phyloP scores from a whole-genome alignment of 495 filamentous ascomycete genomes.

The Aspergillus affinis region DNA sequence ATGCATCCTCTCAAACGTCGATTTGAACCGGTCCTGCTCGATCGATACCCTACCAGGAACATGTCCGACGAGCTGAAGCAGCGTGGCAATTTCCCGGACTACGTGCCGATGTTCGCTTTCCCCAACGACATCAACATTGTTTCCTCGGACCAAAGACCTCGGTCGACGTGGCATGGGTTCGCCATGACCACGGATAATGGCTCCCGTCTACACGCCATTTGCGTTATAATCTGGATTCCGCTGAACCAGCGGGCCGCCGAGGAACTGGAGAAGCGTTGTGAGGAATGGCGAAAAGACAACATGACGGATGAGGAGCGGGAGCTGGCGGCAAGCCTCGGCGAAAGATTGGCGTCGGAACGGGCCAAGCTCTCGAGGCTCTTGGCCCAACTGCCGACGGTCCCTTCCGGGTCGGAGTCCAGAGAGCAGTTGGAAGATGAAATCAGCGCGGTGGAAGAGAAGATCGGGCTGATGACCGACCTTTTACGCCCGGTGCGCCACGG shows the following conservation, averaged over 20 bases:
- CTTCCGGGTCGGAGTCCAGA: slow-evolving; percentile 75
- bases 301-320: slow-evolving; percentile 97
- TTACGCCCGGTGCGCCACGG: slow-evolving; percentile 89
- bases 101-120: slow-evolving; percentile 98
- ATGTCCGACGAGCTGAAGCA: slow-evolving; percentile 78
- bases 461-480: slow-evolving; percentile 92
- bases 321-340: slow-evolving; percentile 87
- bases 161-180: slow-evolving; percentile 97
- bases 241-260: slow-evolving; percentile 78
- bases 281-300: slow-evolving; percentile 89
- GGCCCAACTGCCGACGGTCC: slow-evolving; percentile 73
- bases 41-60: slow-evolving; percentile 84
- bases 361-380: slow-evolving; percentile 87
- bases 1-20: slow-evolving; percentile 94
- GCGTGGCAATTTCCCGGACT: slow-evolving; percentile 90
- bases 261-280: slow-evolving; percentile 85
- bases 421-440: slow-evolving; percentile 91
- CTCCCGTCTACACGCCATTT: slow-evolving; percentile 87
- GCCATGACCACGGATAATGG: slow-evolving; percentile 95
- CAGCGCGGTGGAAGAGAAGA: slow-evolving; percentile 94
- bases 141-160: slow-evolving; percentile 87
- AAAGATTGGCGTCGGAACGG: slow-evolving; percentile 83
- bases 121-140: slow-evolving; percentile 97
- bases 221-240: slow-evolving; percentile 89
- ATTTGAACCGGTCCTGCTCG: slow-evolving; percentile 91